Base-by-base conservation (phyloP, 352 stramenopile genomes). In the Phytophthora meadii region DNA sequence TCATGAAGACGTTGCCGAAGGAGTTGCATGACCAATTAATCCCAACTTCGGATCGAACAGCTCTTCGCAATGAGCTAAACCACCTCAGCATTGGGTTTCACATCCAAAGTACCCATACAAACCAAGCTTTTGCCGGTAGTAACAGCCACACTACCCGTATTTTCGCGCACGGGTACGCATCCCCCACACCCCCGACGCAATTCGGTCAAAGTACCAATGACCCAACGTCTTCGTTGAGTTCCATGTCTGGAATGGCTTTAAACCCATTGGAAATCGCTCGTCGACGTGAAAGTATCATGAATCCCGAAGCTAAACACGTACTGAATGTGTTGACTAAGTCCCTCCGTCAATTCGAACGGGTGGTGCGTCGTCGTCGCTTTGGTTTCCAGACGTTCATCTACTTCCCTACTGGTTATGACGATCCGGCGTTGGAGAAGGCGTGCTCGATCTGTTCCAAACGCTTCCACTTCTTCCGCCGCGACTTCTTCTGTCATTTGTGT, bases 331-430 rank as follows among this genome's bases (percentile, higher is more conserved):
- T 89, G 7, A 79, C 77, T 28, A 72, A 84, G 58, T 88, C 76
- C 30, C 61, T 91, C 32, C 46, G 53, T 36, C 57, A 87, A 51
- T 79, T 87, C 15, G 80, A 89, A 47, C 70, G 71, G 3, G 72
- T 91, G 22, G 82, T 88, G 61, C 82, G 82, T 6, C 79, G 82
- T 28, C 76, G 80, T 5, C 76, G 82, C 19, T 84, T 91, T 53
- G 82, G 82, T 5, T 88, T 89, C 55, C 82, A 91, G 73, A 72
- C 74, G 10, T 90, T 89, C 57, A 65, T 89, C 28, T 86, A 85
- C 68, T 87, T 87, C 25, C 76, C 81, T 2, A 77, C 61, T n/a
- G 63, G 64, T 10, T 73, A 79, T 39, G 58, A 42, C 15, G 63
- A 82, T 15, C 56, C 68, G 14, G 46, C 46, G 17, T 19, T 67